Percentiles rank a stretch among this genome's conserved stretches.
Conservation (phyloP, 192 early-diverging fungal genomes). For the Phycomyces blakesleeanus region DNA sequence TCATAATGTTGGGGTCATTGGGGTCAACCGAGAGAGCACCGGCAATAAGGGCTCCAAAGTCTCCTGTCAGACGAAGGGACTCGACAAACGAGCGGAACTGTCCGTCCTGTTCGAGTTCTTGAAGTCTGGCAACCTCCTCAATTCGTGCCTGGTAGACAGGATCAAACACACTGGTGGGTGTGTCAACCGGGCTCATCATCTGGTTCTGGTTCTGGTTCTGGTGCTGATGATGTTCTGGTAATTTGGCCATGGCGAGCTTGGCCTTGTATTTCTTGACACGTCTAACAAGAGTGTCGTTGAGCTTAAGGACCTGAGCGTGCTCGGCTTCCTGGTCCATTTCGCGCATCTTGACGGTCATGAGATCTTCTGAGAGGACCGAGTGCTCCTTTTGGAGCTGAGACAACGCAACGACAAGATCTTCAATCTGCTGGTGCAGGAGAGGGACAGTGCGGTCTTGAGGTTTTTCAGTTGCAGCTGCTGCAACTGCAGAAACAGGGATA, state of each 20-base stretch:
- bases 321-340: conserved; percentile 43
- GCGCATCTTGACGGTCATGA: conserved; percentile 54
- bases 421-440: conserved; percentile 52
- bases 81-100: conserved; percentile 28
- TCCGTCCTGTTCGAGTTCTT: conserved; percentile 16
- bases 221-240: too few species aligned
- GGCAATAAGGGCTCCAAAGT: conserved; percentile 34
- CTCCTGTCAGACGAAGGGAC: conserved; percentile 21
- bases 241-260: conserved; percentile 13
- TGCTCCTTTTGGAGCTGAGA: conserved; percentile 72
- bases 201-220: too few species aligned
- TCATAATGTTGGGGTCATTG: not conserved
- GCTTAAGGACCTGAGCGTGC: conserved; percentile 48
- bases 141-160: not conserved
- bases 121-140: not conserved
- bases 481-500: not conserved
- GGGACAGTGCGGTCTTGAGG: conserved; percentile 10
- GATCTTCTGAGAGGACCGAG: conserved; percentile 52
- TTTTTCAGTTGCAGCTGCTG: not conserved
- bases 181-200: not conserved
- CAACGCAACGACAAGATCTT: conserved; percentile 60
- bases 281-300: conserved; percentile 40
- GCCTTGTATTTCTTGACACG: conserved; percentile 44
- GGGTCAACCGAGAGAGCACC: conserved; percentile 21
- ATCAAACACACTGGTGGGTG: not conserved